Base-by-base conservation (phyloP, 2,329 filamentous ascomycete genomes). In the Thielaviopsis ethacetica region DNA sequence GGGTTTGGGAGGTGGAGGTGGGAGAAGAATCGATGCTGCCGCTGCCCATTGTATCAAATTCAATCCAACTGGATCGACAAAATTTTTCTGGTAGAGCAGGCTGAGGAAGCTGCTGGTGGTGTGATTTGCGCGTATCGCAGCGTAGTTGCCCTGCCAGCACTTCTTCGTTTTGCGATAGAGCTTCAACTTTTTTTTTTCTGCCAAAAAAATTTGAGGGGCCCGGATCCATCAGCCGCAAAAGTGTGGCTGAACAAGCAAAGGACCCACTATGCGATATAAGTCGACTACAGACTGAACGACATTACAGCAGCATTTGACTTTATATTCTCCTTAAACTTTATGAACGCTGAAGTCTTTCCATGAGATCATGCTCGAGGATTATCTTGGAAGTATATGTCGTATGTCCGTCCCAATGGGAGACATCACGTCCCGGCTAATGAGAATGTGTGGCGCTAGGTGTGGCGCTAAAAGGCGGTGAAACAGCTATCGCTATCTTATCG, bases 1-100 rank as follows among this genome's bases (percentile, higher is more conserved):
- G 73, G 44, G 82, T 85, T 66, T 84, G 79, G 5, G 82, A 84
- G 61, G 81, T 82, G 44, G 80, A 83, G 60, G 81, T 83, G 66
- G 80, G 74, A 62, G 80, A 82, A 63, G 82, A 83, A 62, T 76
- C 53, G 27, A 60, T 62, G 52, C 62, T 63, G 44, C 62, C 62
- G 57, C 62, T 59, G 19, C 61, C 59, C 62, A 63, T 63, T 62
- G 59, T 63, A 56, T 58, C 58, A n/a, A 27, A 22, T 17, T 13
- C 17, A 57, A 34, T 52, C 21, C 26, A 38, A 41, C 30, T 52
- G 19, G 27, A 24, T 44, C 26, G 47, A 19, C 47, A 52, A 38
- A 21, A 30, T 27, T 7, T 9, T 50, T 30, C 34, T 21, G 10
- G n/a, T 22, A 21, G 22, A 56, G 22, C 44, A 24, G 34, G 34